Evolutionary conservation across 768 basidiomycete genomes (phyloP).

Genomic region (Nidula microcarpa): DNA sequence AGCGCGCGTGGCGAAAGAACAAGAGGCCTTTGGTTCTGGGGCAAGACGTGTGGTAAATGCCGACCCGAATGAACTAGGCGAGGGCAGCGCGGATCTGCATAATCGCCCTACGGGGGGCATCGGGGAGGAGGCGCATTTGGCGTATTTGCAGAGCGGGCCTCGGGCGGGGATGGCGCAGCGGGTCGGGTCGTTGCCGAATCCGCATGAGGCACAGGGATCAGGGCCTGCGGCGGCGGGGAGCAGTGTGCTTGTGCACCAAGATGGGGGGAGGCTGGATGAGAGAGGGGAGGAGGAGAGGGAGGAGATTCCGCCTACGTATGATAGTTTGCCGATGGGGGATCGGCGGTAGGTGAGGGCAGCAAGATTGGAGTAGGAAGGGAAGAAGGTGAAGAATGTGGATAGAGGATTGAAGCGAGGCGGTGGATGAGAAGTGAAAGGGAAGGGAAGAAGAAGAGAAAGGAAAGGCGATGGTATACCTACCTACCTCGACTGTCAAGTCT

Average conservation of each 20-base stretch:
- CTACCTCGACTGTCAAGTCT: no score
- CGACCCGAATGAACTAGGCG: not conserved
- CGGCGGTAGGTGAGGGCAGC: not conserved
- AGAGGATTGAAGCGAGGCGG: no score
- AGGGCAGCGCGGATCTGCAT: not conserved
- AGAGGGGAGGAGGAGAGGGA: not conserved
- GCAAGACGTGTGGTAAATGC: not conserved
- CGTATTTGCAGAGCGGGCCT: conserved; percentile 1
- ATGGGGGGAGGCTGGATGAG: not conserved
- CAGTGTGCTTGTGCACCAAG: conserved; percentile 3
- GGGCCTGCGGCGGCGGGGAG: not conserved
- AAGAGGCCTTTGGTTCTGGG: not conserved
- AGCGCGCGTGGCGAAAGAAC: not conserved
- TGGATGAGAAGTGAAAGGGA: no score
- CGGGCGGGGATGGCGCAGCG: not conserved
- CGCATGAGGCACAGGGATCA: not conserved
- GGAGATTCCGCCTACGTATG: conserved; percentile 5
- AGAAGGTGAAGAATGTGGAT: no score
- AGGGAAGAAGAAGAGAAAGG: no score
- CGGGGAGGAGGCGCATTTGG: not conserved
- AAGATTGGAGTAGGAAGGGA: no score
- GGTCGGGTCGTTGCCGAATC: not conserved
- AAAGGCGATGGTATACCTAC: no score
- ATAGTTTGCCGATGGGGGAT: conserved; percentile 2
- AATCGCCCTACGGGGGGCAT: not conserved